Percentiles rank a stretch among this genome's conserved stretches.
Evolutionary conservation across 1,284 basidiomycete genomes (phyloP).

Genomic region (Ceratobasidium theobromae): DNA sequence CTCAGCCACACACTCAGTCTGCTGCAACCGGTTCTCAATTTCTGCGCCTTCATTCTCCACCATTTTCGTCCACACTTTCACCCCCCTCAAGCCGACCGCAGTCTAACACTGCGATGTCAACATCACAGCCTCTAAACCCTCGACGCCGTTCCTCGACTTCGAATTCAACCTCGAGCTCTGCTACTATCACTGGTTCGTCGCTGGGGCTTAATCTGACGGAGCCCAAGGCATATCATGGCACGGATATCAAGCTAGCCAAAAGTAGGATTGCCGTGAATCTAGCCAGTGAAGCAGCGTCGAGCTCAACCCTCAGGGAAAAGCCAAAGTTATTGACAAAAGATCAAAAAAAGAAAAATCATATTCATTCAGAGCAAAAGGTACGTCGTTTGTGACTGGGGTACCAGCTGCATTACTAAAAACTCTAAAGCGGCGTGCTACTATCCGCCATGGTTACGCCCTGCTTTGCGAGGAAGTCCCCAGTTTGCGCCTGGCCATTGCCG

Average conservation of each 20-base stretch:
- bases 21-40: slow-evolving; percentile 14
- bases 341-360: slow-evolving; percentile 93
- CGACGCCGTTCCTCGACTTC: slow-evolving; percentile 22
- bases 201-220: slow-evolving; percentile 10
- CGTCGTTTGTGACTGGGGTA: background rate
- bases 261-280: slow-evolving; percentile 8
- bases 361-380: slow-evolving; percentile 58
- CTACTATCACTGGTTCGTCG: background rate
- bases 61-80: slow-evolving; percentile 27
- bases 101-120: slow-evolving; percentile 1
- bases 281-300: slow-evolving; percentile 3
- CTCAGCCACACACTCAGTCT: slow-evolving; percentile 22
- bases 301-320: slow-evolving; percentile 35
- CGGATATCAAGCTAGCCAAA: slow-evolving; percentile 16
- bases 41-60: slow-evolving; percentile 6
- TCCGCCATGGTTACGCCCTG: slow-evolving; percentile 82
- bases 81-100: background rate
- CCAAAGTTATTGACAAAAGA: slow-evolving; percentile 63
- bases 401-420: slow-evolving; percentile 59
- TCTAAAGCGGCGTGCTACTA: slow-evolving; percentile 77
- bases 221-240: background rate
- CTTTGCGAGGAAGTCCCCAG: slow-evolving; percentile 80
- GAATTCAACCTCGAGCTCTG: slow-evolving; percentile 19
- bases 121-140: slow-evolving; percentile 12
- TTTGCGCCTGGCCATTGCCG: slow-evolving; percentile 69